phyloP scores from a whole-genome alignment of 2,329 filamentous ascomycete species.

The Septoria linicola region DNA sequence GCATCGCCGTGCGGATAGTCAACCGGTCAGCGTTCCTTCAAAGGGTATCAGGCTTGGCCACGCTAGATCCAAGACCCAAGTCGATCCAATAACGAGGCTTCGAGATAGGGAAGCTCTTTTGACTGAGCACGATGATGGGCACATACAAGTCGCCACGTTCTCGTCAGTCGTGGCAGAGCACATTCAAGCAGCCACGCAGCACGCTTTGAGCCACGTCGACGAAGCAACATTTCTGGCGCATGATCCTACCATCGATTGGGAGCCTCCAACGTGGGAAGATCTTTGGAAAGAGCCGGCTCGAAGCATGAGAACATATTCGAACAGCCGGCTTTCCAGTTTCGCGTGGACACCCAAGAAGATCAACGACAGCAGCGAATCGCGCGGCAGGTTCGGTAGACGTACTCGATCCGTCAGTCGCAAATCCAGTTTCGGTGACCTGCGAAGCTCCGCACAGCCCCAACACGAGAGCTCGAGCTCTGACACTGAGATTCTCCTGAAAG shows the following conservation, averaged over 20 bases:
- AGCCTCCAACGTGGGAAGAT: conserved; percentile 11
- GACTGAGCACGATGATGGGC: background rate
- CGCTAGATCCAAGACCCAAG: conserved; percentile 4
- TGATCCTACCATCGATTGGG: conserved; percentile 11
- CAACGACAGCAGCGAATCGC: background rate
- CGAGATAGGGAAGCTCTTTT: background rate
- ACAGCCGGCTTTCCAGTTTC: background rate
- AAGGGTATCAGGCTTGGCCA: conserved; percentile 2
- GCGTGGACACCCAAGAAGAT: background rate
- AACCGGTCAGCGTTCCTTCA: background rate
- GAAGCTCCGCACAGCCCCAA: background rate
- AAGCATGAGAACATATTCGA: conserved; percentile 6
- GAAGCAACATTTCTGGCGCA: background rate
- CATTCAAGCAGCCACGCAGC: conserved; percentile 3
- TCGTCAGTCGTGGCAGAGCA: background rate
- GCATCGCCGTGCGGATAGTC: conserved; percentile 3
- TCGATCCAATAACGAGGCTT: conserved; percentile 3
- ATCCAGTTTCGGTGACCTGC: conserved; percentile 11
- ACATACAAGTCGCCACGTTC: background rate
- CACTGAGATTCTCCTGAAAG: background rate
- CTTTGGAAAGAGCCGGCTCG: conserved; percentile 7
- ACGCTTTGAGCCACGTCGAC: conserved; percentile 1
- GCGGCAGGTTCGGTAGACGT: background rate
- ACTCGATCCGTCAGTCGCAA: conserved; percentile 7
- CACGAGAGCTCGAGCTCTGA: background rate